Base-by-base conservation (phyloP, 2,329 filamentous ascomycete genomes). In the Alternaria sp. region DNA sequence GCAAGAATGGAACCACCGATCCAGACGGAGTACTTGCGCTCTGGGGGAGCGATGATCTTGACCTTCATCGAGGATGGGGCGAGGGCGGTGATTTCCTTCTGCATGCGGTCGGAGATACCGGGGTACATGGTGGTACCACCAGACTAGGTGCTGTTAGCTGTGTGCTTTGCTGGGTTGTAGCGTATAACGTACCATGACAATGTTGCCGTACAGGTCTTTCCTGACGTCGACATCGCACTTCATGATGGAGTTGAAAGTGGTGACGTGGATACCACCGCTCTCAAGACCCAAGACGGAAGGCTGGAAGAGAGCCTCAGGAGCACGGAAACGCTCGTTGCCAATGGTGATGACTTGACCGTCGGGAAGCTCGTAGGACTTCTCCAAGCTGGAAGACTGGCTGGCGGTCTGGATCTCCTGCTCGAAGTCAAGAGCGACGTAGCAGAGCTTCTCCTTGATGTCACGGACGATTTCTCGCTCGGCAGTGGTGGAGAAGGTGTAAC, bases 361-460 rank as follows among this genome's bases (percentile, higher is more conserved):
- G 75, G 95, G 95, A 87, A 99, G 93, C 85, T 99, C 95, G 84
- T 99, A 99, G 55, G 95, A 98, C 90, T 98, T 98, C 91, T 99
- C 95, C 81, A 99, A 86, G 85, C 87, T 93, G 81, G 95, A 98
- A 85, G 92, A 96, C 88, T 99, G 95, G 81, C 93, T 93, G 76
- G 95, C 95, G 74, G 95, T 99, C 89, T 99, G 95, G 82, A 99
- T 97, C 87, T 99, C 95, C 88, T 99, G 95, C 88, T 99, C 95
- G 78, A 99, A 98, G 88, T 99, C 95, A 73, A 99, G 91, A 72
- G 95, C 95, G 80, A 98, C 95, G 86, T 99, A 99, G 90, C 95
- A 99, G 78, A 99, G 93, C 90, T 98, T 99, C 91, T 99, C 95
- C 91, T 99, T 99, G 88, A 99, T 98, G 83, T 99, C 95, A 87